A percentile compares a stretch with the other conserved stretches of the same genome.
Conservation (phyloP, 345 rosid genomes). For the Cardamine resedifolia region DNA sequence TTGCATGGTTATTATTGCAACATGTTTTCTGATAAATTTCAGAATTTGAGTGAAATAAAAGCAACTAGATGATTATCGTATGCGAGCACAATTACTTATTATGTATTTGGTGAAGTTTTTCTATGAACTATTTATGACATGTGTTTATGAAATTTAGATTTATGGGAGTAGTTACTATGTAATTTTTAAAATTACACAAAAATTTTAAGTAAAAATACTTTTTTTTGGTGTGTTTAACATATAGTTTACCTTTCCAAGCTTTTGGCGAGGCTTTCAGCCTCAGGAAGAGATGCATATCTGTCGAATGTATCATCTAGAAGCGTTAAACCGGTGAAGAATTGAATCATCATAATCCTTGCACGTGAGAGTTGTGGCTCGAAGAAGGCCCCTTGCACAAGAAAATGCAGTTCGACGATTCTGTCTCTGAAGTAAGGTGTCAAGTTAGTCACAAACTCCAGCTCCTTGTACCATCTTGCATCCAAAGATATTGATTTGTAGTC, state of each 20-base stretch:
- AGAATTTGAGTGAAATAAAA: too few species aligned
- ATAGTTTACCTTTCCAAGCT: slow-evolving; percentile 13
- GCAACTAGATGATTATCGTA: too few species aligned
- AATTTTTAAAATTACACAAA: too few species aligned
- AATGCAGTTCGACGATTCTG: neutral
- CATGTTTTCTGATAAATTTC: too few species aligned
- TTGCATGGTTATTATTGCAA: too few species aligned
- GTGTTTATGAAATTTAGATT: too few species aligned
- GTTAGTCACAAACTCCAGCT: neutral
- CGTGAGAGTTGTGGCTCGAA: neutral
- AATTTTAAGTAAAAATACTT: too few species aligned
- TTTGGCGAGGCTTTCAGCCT: slow-evolving; percentile 4
- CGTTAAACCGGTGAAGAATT: neutral
- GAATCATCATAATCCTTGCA: neutral
- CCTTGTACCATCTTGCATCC: slow-evolving; percentile 22
- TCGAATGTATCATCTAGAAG: slow-evolving; percentile 27
- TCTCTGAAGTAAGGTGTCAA: slow-evolving; percentile 24
- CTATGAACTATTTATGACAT: too few species aligned
- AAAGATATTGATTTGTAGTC: neutral
- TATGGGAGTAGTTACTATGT: too few species aligned
- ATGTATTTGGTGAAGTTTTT: too few species aligned
- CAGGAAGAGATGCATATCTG: slow-evolving; percentile 26
- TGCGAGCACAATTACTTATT: too few species aligned
- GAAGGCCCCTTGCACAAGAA: neutral
- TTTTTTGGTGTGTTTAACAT: neutral